These are phyloP conservation scores for Tripterygium wilfordii DNA, from an alignment of 177 flowering plant genomes.

Conservation along the genomic window DNA sequence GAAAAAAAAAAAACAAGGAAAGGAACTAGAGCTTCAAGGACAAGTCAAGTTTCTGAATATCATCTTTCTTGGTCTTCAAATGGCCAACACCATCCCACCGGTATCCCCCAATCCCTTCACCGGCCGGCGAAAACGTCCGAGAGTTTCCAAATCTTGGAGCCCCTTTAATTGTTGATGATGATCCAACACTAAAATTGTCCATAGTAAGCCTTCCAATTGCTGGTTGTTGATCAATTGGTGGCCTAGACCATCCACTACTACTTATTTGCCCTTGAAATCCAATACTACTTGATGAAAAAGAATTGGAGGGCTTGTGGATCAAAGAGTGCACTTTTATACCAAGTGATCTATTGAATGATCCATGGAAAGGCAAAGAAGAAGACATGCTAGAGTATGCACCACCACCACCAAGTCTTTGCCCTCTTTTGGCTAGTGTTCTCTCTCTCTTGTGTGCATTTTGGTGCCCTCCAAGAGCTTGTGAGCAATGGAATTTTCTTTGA, in stretches of 20 bases:
- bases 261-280: no score
- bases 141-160: slow-evolving; percentile 23
- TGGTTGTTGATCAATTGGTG: slow-evolving; percentile 25
- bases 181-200: slow-evolving; percentile 9
- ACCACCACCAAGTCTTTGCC: slow-evolving; percentile 7
- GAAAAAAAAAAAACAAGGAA: not conserved
- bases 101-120: slow-evolving; percentile 17
- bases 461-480: slow-evolving; percentile 52
- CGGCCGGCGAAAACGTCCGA: slow-evolving; percentile 14
- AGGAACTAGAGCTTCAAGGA: slow-evolving; percentile 34
- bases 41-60: slow-evolving; percentile 34
- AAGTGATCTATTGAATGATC: slow-evolving; percentile 26
- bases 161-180: slow-evolving; percentile 12
- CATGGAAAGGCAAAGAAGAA: slow-evolving; percentile 35
- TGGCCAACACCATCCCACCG: slow-evolving; percentile 16
- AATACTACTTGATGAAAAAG: not conserved
- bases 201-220: slow-evolving; percentile 25
- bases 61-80: slow-evolving; percentile 27
- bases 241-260: slow-evolving; percentile 19
- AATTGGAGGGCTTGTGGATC: slow-evolving; percentile 31
- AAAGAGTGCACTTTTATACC: slow-evolving; percentile 41
- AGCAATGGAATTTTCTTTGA: slow-evolving; percentile 42
- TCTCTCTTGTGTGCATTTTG: slow-evolving; percentile 51
- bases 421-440: slow-evolving; percentile 33
- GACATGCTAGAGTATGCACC: slow-evolving; percentile 21